Base-by-base conservation (phyloP, 2,329 filamentous ascomycete species). In the Fusarium sp. region DNA sequence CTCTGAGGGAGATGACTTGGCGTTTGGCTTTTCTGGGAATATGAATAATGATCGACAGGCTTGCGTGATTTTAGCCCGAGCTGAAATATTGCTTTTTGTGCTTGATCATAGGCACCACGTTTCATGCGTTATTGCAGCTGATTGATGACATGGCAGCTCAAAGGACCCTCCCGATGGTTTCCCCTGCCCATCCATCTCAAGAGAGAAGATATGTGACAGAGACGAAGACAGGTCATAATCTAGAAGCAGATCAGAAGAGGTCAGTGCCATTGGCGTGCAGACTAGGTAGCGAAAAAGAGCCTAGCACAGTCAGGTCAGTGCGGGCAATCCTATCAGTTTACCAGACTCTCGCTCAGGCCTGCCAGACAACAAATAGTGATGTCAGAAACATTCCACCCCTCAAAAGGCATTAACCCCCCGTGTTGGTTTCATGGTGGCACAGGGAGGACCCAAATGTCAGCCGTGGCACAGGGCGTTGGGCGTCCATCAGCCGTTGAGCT, bases 301-400 rank as follows among this genome's bases (percentile, higher is more conserved):
- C 13, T 23, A 27, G n/a, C n/a, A 25, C 20, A 50, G 40, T 14
- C 18, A 31, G 29, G 40, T 14, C 18, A 31, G 29, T 31, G 29
- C 29, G 29, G 29, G 29, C 29, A 31, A 31, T 11, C 29, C 29
- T 14, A 31, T 31, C 13, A 13, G 13, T 18, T 49, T 29, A 41
- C 27, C 35, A 21, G n/a, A 11, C 23, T 10, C 6, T 14, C n/a
- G 47, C 23, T 50, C 47, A 41, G 47, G 40, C 23, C 14, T n/a
- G n/a, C 21, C 47, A 25, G 13, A n/a, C 23, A 50, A 23, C 23
- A 41, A 41, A 50, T 41, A 29, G 27, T 50, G 47, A 50, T 50
- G 47, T 50, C 23, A 50, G 33, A 41, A 50, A 41, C 17, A 40
- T 40, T 40, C 33, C 33, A 49, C 20, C 3, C 4, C 18, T 10